Evolutionary conservation across 768 basidiomycete species (phyloP).

Genomic region (Suillus alpinus): DNA sequence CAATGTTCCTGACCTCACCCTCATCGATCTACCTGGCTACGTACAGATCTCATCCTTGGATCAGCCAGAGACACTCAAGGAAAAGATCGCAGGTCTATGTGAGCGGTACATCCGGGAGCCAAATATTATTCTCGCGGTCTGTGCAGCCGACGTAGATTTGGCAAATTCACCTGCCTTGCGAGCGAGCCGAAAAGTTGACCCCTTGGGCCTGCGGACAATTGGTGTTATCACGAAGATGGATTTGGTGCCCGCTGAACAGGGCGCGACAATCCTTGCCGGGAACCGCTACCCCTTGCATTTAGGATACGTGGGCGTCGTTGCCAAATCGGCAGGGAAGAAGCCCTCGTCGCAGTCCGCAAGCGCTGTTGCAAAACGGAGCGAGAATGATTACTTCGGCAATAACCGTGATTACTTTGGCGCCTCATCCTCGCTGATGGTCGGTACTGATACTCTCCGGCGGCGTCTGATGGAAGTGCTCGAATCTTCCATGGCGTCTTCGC

Average conservation of each 20-base stretch:
- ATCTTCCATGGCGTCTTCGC: slow-evolving; percentile 93
- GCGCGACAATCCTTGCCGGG: slow-evolving; percentile 76
- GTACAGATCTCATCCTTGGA: slow-evolving; percentile 93
- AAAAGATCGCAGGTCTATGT: slow-evolving; percentile 86
- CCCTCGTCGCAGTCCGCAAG: slow-evolving; percentile 47
- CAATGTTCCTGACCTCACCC: slow-evolving; percentile 92
- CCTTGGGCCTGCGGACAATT: slow-evolving; percentile 91
- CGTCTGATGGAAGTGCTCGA: slow-evolving; percentile 97
- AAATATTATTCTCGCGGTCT: slow-evolving; percentile 99
- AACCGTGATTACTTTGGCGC: slow-evolving; percentile 62
- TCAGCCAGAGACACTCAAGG: slow-evolving; percentile 91
- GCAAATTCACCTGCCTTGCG: slow-evolving; percentile 96
- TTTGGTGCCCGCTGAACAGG: slow-evolving; percentile 82
- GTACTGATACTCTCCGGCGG: slow-evolving; percentile 85
- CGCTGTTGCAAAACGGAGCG: slow-evolving; percentile 51
- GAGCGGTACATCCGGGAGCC: slow-evolving; percentile 99
- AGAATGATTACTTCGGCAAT: slow-evolving; percentile 64
- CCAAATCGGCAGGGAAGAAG: slow-evolving; percentile 68
- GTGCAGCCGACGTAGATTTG: slow-evolving; percentile 96
- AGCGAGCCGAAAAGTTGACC: slow-evolving; percentile 92
- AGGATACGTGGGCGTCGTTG: slow-evolving; percentile 95
- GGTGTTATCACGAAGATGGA: slow-evolving; percentile 99
- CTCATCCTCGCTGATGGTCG: slow-evolving; percentile 75
- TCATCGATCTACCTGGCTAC: slow-evolving; percentile 97
- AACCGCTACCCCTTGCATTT: slow-evolving; percentile 96